Percentiles rank a stretch among this genome's conserved stretches.
These are phyloP conservation scores for Colletotrichum cuscutae DNA, from an alignment of 2,329 filamentous ascomycete species.

Conservation along the genomic window DNA sequence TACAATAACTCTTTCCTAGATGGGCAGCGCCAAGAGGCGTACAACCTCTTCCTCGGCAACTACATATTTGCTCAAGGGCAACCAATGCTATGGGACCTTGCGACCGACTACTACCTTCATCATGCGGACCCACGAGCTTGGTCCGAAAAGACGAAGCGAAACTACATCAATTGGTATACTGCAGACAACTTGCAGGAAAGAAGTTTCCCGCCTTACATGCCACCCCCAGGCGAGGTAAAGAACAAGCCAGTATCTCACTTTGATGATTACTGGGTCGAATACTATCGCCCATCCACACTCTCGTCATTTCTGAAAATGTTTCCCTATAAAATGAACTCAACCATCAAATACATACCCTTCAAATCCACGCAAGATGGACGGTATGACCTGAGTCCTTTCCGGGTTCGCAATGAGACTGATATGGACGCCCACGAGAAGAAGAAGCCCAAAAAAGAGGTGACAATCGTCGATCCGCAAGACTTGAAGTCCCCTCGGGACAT, in stretches of 20 bases:
- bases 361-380: conserved; percentile 77
- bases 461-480: conserved; percentile 71
- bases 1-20: conserved; percentile 99
- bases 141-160: conserved; percentile 68
- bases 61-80: conserved; percentile 89
- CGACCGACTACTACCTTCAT: conserved; percentile 96
- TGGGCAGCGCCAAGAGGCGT: conserved; percentile 96
- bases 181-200: conserved; percentile 75
- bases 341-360: conserved; percentile 83
- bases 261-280: conserved; percentile 98
- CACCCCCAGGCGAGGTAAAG: conserved; percentile 54
- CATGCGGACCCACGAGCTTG: conserved; percentile 84
- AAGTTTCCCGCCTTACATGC: conserved; percentile 63
- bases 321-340: conserved; percentile 90
- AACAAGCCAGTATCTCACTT: conserved; percentile 68
- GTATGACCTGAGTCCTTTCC: conserved; percentile 90
- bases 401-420: conserved; percentile 75
- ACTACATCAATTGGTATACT: conserved; percentile 93
- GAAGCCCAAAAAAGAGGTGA: conserved; percentile 74
- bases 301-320: conserved; percentile 95
- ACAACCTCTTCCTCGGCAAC: conserved; percentile 96
- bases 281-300: conserved; percentile 88
- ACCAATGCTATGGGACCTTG: conserved; percentile 96
- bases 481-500: conserved; percentile 45
- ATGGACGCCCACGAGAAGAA: conserved; percentile 70